These are phyloP conservation scores for Lagenaria siceraria DNA, from an alignment of 306 rosid genomes.

Conservation along the genomic window DNA sequence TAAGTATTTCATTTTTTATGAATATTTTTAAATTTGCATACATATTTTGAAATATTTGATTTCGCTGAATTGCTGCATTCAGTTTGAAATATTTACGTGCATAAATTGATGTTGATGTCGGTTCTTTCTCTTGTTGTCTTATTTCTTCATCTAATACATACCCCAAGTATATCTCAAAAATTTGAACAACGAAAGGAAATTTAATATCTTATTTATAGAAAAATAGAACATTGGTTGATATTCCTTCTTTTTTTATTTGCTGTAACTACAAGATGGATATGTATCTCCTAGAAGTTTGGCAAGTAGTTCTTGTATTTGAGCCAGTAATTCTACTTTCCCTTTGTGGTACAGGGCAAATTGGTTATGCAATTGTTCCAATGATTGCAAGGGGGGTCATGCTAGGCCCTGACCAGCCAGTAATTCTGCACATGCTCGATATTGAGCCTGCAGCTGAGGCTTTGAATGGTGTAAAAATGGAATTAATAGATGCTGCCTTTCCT, in stretches of 20 bases:
- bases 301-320: neutral
- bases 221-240: neutral
- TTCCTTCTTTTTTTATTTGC: neutral
- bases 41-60: neutral
- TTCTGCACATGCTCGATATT: constrained; percentile 89
- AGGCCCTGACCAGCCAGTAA: constrained; percentile 90
- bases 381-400: constrained; percentile 94
- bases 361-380: constrained; percentile 97
- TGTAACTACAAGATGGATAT: neutral
- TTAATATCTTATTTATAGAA: neutral
- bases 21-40: neutral
- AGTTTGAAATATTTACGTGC: neutral
- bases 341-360: constrained; percentile 62
- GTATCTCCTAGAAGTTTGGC: neutral
- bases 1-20: neutral
- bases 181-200: neutral
- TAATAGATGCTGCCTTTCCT: constrained; percentile 88
- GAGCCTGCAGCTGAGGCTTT: constrained; percentile 81
- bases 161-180: neutral
- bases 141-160: neutral
- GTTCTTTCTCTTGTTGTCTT: neutral
- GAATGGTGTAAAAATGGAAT: constrained; percentile 89
- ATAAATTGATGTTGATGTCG: neutral
- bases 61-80: neutral
- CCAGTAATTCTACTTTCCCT: neutral